Base-by-base conservation (phyloP, 768 basidiomycete species). In the Cystobasidiopsis lactophilus region DNA sequence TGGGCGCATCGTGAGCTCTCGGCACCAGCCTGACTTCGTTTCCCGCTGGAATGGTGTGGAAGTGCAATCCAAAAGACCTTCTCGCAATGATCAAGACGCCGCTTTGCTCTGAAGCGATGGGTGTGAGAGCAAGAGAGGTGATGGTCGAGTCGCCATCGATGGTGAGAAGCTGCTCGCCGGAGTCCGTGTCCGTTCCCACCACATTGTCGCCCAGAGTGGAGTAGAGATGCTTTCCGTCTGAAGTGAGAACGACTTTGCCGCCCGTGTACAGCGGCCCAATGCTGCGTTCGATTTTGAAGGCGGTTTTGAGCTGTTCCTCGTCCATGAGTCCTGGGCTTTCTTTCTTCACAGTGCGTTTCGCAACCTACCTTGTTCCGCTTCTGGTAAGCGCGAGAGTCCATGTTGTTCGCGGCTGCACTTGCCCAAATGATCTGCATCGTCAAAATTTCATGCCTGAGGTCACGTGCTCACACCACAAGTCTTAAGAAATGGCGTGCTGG, bases 1-100 rank as follows among this genome's bases (percentile, higher is more conserved):
- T 80, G 13, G 93, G 91, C 3, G 88, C 82, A 50, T 88, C 82
- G 61, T 98, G 93, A 3, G 89, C 85, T 57, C 77, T 79, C 3
- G 84, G 71, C 43, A 89, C 71, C 47, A 79, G 74, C 46, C 57
- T 52, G 52, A 60, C 40, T 26, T 40, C 24, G 4, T 47, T 26
- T 11, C 5, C 47, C 2, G 51, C 57, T 2, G 86, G 84, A 16
- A 95, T 69, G 39, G 83, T 79, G 62, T 83, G 96, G 57, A 89
- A 74, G 39, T 81, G 78, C 27, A 98, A 74, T 10, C 81, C 75
- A 24, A 82, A 74, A 1, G 84, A 80, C 2, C 80, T 74, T 16
- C 83, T 83, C 64, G 88, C 86, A 24, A 85, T 73, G 40, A 83
- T 62, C 19, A 96, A 74, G 40, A 55, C 56, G 21, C 61, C 59